phyloP scores from a whole-genome alignment of 257 asterid species.

The Scutellaria minor region DNA sequence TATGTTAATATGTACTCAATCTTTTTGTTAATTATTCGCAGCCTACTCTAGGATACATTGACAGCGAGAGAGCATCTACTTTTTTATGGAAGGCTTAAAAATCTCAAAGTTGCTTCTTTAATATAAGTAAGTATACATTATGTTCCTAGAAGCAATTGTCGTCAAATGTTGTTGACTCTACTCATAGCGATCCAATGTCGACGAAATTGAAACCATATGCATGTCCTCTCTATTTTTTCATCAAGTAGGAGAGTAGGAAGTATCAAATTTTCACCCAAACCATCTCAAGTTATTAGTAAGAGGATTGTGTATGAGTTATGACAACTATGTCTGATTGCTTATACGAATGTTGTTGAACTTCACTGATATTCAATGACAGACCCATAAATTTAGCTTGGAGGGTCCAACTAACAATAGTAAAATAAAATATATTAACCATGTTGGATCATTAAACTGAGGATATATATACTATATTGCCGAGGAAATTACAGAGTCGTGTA shows the following conservation, averaged over 20 bases:
- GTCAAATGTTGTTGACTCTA: not conserved
- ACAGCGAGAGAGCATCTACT: slow-evolving; percentile 91
- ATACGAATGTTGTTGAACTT: too few relatives aligned
- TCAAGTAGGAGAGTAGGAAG: too few relatives aligned
- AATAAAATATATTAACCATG: not conserved
- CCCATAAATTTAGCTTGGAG: too few relatives aligned
- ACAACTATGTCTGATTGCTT: not conserved
- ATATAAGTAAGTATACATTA: slow-evolving; percentile 61
- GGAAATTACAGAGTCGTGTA: slow-evolving; percentile 45
- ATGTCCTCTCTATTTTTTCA: not conserved
- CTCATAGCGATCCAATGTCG: not conserved
- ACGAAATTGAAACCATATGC: not conserved
- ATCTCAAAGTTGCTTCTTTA: slow-evolving; percentile 81
- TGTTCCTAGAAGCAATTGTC: too few relatives aligned
- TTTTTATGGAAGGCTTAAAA: slow-evolving; percentile 96
- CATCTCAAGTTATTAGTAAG: not conserved
- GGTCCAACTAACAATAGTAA: too few relatives aligned
- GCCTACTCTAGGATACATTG: slow-evolving; percentile 88
- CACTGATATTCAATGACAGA: too few relatives aligned
- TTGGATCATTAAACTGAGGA: not conserved
- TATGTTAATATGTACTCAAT: slow-evolving; percentile 19
- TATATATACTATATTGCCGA: not conserved
- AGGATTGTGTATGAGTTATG: not conserved
- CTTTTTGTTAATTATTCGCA: slow-evolving; percentile 37
- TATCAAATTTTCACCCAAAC: too few relatives aligned